Conservation (phyloP, 2,329 filamentous ascomycete genomes). For the Sarocladium strictum region DNA sequence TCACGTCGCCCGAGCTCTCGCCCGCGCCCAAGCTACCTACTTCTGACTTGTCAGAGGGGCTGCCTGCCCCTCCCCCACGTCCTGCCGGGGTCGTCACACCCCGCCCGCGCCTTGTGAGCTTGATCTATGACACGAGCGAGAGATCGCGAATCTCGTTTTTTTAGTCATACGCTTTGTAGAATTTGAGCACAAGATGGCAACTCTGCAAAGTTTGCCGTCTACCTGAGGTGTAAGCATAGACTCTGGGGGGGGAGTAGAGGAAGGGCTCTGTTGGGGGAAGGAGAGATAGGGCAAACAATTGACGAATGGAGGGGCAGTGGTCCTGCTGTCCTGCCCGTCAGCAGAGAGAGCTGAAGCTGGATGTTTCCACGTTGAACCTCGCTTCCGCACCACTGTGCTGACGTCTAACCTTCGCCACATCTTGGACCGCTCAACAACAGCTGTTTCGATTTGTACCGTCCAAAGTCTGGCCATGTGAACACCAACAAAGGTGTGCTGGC, state of each 20-base stretch:
- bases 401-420: too few relatives aligned
- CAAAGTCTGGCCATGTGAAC: not conserved
- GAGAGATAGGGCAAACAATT: too few relatives aligned
- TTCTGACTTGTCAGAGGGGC: too few relatives aligned
- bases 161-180: conserved; percentile 1
- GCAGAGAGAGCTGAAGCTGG: too few relatives aligned
- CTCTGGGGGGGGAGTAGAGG: not conserved
- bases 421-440: too few relatives aligned
- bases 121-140: not conserved
- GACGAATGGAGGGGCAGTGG: not conserved
- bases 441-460: not conserved
- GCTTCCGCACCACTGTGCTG: too few relatives aligned
- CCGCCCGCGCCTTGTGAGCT: not conserved
- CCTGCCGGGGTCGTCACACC: not conserved
- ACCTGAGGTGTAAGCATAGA: not conserved
- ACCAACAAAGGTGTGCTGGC: not conserved
- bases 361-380: too few relatives aligned
- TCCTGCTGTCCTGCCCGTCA: too few relatives aligned
- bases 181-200: too few relatives aligned
- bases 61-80: conserved; percentile 8
- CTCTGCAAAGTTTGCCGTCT: not conserved
- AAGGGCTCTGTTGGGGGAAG: not conserved
- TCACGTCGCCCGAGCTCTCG: not conserved
- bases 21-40: not conserved
- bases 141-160: conserved; percentile 5